Evolutionary conservation across 306 rosid species (phyloP).

Genomic region (Chamaecrista fasciculata): DNA sequence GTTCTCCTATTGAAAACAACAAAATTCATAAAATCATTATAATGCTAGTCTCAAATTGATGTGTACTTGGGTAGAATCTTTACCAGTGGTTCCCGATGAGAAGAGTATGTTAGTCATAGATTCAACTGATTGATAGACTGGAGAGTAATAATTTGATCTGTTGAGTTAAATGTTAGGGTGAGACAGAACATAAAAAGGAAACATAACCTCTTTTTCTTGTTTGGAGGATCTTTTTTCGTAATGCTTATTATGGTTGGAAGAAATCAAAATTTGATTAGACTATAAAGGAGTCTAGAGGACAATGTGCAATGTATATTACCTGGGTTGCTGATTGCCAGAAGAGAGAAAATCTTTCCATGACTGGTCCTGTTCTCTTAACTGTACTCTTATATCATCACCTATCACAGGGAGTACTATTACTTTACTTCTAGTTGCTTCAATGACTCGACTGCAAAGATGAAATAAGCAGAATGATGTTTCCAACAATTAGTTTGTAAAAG

Average conservation of each 20-base stretch:
- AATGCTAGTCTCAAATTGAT: neutral
- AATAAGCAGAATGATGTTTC: constrained; percentile 16
- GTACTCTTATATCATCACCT: constrained; percentile 51
- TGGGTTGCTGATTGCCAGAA: constrained; percentile 27
- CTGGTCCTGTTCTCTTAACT: constrained; percentile 58
- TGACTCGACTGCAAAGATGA: constrained; percentile 65
- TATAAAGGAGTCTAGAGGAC: neutral
- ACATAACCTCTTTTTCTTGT: constrained; percentile 3
- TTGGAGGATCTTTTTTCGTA: neutral
- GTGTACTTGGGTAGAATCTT: constrained; percentile 16
- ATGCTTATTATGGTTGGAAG: neutral
- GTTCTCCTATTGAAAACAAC: constrained; percentile 61
- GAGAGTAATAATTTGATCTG: constrained; percentile 58
- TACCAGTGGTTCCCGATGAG: constrained; percentile 98
- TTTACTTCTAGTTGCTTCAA: constrained; percentile 57
- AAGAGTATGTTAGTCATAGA: constrained; percentile 76
- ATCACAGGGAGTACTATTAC: constrained; percentile 77
- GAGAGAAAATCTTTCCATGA: constrained; percentile 79
- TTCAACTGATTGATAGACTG: constrained; percentile 55
- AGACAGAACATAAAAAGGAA: constrained; percentile 22
- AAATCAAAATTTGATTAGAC: neutral
- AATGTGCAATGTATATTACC: constrained; percentile 41
- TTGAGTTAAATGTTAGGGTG: constrained; percentile 28
- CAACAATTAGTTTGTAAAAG: neutral
- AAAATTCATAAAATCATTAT: constrained; percentile 22